A percentile compares a stretch with the other conserved stretches of the same genome.
phyloP scores from a whole-genome alignment of 1,284 basidiomycete species.

The Irpex sp. region DNA sequence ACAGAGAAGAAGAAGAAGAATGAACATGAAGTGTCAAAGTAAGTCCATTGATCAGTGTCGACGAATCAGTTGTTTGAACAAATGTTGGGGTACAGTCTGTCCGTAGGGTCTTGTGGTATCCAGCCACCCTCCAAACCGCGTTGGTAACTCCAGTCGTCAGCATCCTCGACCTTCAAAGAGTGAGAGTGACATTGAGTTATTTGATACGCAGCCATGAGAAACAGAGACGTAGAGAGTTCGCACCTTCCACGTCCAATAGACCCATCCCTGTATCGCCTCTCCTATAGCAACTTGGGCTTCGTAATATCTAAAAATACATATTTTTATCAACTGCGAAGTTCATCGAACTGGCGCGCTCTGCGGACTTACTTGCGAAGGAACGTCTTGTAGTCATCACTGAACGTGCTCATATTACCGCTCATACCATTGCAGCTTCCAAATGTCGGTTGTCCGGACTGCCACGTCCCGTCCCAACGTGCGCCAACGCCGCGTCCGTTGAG shows the following conservation, averaged over 20 bases:
- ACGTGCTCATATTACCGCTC: conserved; percentile 56
- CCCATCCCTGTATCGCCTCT: conserved; percentile 70
- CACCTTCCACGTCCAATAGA: conserved; percentile 85
- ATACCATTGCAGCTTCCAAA: conserved; percentile 59
- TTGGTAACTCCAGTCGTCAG: conserved; percentile 76
- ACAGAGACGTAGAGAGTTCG: conserved; percentile 14
- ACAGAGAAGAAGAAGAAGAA: neutral
- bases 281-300: conserved; percentile 73
- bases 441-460: conserved; percentile 32
- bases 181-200: neutral
- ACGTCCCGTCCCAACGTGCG: conserved; percentile 65
- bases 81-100: conserved; percentile 58
- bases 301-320: conserved; percentile 51
- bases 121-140: conserved; percentile 66
- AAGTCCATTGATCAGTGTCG: neutral
- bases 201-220: neutral
- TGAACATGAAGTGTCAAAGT: neutral
- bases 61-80: conserved; percentile 29
- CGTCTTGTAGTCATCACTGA: conserved; percentile 60
- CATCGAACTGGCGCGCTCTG: neutral
- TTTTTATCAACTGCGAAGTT: too few relatives aligned
- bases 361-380: conserved; percentile 55
- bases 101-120: conserved; percentile 65
- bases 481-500: conserved; percentile 73
- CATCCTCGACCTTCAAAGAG: conserved; percentile 50